Base-by-base conservation (phyloP, 495 filamentous ascomycete species). In the Tuber melanosporum region DNA sequence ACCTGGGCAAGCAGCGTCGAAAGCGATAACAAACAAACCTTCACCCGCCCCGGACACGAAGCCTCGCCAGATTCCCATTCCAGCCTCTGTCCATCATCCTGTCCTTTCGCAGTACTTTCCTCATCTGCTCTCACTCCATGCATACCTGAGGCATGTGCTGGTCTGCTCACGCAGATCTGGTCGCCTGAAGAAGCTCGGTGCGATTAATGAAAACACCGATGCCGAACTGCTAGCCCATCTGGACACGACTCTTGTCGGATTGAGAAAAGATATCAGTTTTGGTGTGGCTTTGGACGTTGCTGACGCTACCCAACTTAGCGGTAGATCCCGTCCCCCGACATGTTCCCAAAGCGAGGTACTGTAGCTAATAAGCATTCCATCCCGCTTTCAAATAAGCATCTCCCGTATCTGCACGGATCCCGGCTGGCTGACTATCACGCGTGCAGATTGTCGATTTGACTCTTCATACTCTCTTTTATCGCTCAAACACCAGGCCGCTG, bases 401-500 rank as follows among this genome's bases (percentile, higher is more conserved):
- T 17, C 26, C 57, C 57, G 26, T 66, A 66, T 36, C 57, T 36
- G 26, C 57, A 66, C 26, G 5, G 12, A 66, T 12, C 26, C 26
- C 26, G n/a, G 57, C 57, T 17, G 57, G 26, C 17, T 66, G 32
- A 66, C 76, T 73, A 73, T 82, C 79, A 75, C 77, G 74, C 76
- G 73, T 69, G 52, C 79, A 98, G 92, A 88, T 97, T 78, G 88
- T 98, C 72, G 92, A 97, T 84, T 96, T 93, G 82, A 91, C 90
- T 17, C 90, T 98, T 44, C 91, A 89, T 86, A 86, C 88, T 3
- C 84, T 97, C 3, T 97, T 97, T 84, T 89, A 88, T 22, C 87
- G 87, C 72, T 85, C 76, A 22, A 32, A 45, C 39, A 71, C 77
- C 36, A 75, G 74, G 78, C 76, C 75, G 77, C 85, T 81, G 76